Percentiles rank a stretch among this genome's conserved stretches.
Evolutionary conservation across 768 basidiomycete genomes (phyloP).

Genomic region (Paxillus ammoniavirescens): DNA sequence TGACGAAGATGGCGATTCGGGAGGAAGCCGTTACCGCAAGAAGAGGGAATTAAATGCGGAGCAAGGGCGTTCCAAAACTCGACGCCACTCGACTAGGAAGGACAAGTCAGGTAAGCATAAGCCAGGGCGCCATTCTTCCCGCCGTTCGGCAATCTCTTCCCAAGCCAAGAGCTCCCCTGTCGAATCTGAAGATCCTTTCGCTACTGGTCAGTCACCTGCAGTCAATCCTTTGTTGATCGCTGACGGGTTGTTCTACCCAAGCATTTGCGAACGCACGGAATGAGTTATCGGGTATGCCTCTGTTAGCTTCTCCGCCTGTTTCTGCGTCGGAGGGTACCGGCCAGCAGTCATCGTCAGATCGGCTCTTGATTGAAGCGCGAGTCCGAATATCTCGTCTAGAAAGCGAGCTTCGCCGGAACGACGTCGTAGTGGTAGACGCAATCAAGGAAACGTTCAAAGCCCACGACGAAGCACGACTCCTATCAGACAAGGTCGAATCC

Average conservation of each 20-base stretch:
- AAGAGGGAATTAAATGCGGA: conserved; percentile 15
- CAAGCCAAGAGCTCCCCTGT: background rate
- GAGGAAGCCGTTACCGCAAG: conserved; percentile 17
- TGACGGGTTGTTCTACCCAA: background rate
- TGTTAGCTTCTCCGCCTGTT: background rate
- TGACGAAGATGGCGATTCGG: conserved; percentile 14
- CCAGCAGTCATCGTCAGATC: background rate
- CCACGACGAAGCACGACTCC: conserved; percentile 10
- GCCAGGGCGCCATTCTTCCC: conserved; percentile 10
- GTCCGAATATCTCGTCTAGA: conserved; percentile 6
- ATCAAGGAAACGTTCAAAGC: conserved; percentile 18
- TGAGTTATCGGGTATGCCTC: background rate
- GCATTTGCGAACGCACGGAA: conserved; percentile 22
- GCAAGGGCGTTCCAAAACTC: background rate
- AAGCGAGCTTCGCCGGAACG: conserved; percentile 6
- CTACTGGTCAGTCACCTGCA: conserved; percentile 13
- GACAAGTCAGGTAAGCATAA: background rate
- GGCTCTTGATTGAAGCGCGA: conserved; percentile 8
- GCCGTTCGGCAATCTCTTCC: background rate
- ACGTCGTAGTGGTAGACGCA: conserved; percentile 10
- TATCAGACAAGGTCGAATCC: conserved; percentile 24
- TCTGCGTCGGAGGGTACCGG: background rate
- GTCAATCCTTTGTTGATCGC: background rate
- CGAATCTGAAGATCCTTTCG: conserved; percentile 19
- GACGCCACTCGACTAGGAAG: background rate